These are phyloP conservation scores for Phialocephala subalpina DNA, from an alignment of 2,329 filamentous ascomycete genomes.

Conservation along the genomic window DNA sequence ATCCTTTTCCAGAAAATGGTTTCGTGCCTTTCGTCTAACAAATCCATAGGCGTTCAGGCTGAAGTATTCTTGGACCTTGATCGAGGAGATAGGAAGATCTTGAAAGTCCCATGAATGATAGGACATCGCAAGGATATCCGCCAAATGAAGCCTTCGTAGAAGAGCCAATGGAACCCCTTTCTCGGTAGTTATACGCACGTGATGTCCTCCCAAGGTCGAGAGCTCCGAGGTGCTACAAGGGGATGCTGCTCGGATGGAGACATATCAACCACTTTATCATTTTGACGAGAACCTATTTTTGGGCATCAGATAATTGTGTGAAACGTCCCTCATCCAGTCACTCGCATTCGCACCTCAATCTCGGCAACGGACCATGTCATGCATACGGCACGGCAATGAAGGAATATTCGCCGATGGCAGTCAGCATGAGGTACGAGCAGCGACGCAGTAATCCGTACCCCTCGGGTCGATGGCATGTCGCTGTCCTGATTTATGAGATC, in stretches of 20 bases:
- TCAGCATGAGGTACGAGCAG: neutral
- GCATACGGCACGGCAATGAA: slow-evolving; percentile 20
- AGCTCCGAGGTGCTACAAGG: neutral
- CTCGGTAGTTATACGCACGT: neutral
- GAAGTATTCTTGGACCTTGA: neutral
- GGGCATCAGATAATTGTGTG: slow-evolving; percentile 11
- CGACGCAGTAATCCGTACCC: neutral
- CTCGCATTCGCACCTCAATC: slow-evolving; percentile 20
- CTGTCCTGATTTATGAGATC: slow-evolving; percentile 5
- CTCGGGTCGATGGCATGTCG: slow-evolving; percentile 16
- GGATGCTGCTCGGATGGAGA: neutral
- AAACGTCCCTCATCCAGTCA: slow-evolving; percentile 17
- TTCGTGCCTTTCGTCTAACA: neutral
- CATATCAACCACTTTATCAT: slow-evolving; percentile 12
- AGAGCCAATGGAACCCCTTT: neutral
- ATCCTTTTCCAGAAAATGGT: neutral
- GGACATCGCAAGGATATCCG: neutral
- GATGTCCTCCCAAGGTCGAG: neutral
- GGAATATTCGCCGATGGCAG: slow-evolving; percentile 9
- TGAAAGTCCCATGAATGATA: neutral
- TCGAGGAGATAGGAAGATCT: neutral
- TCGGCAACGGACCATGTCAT: slow-evolving; percentile 25
- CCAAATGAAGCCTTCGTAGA: neutral
- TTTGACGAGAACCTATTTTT: slow-evolving; percentile 24
- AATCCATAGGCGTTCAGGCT: neutral